Conservation (phyloP, 129 eudicot species). For the Artemisia tridentata region DNA sequence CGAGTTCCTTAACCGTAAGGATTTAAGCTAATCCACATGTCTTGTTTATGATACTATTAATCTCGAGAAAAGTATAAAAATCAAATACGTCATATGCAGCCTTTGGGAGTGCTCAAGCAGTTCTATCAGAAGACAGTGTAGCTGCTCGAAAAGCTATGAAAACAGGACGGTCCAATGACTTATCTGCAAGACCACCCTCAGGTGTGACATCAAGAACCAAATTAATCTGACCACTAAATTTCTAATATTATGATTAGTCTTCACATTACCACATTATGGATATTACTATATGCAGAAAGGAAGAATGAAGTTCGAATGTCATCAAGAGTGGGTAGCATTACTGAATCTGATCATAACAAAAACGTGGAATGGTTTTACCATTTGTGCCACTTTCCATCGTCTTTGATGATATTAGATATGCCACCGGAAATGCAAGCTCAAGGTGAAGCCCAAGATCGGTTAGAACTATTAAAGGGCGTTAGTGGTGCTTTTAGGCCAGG, state of each 20-base stretch:
- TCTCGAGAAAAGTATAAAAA: constrained; percentile 9
- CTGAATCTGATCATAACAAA: constrained; percentile 37
- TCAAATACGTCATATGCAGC: constrained; percentile 48
- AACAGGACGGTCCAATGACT: constrained; percentile 39
- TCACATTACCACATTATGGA: neutral
- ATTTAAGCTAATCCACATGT: constrained; percentile 10
- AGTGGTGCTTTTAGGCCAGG: constrained; percentile 95
- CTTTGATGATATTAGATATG: constrained; percentile 73
- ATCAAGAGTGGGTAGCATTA: constrained; percentile 37
- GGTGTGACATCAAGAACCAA: constrained; percentile 32
- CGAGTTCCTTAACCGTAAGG: constrained; percentile 73
- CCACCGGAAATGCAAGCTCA: constrained; percentile 91
- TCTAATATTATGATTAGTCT: neutral
- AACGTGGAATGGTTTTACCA: constrained; percentile 86
- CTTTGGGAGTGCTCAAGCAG: constrained; percentile 65
- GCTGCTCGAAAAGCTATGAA: constrained; percentile 53
- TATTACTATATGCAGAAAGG: constrained; percentile 42
- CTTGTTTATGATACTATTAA: neutral
- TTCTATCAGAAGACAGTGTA: constrained; percentile 68
- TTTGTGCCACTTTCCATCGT: constrained; percentile 76
- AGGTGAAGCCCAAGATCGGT: constrained; percentile 55
- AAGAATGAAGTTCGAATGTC: constrained; percentile 45
- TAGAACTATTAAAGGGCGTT: constrained; percentile 76
- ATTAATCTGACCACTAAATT: neutral
- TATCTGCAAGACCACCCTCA: constrained; percentile 43